A percentile compares a stretch with the other conserved stretches of the same genome.
phyloP scores from a whole-genome alignment of 164 flowering plant genomes.

The Sedum album region DNA sequence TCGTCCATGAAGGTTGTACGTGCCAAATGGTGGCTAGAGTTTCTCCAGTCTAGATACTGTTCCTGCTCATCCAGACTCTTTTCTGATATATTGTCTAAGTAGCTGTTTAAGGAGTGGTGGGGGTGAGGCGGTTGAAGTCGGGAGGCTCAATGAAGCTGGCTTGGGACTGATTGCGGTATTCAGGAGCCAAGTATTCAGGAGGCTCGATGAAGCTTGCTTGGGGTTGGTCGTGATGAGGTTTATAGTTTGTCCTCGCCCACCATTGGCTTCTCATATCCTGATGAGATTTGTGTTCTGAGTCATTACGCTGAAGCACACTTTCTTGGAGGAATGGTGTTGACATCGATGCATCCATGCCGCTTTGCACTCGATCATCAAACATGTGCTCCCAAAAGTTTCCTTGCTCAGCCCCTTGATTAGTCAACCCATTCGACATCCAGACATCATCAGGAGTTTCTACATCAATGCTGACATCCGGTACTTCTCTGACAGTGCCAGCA shows the following conservation, averaged over 20 bases:
- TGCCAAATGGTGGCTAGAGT: conserved; percentile 24
- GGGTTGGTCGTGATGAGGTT: conserved; percentile 19
- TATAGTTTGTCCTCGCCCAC: conserved; percentile 61
- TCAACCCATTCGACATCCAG: conserved; percentile 29
- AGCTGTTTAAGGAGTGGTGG: conserved; percentile 10
- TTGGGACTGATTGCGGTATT: conserved; percentile 21
- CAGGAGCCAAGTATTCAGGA: conserved; percentile 11
- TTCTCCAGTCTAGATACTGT: conserved; percentile 40
- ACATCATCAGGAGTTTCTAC: conserved; percentile 20
- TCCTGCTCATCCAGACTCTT: conserved; percentile 50
- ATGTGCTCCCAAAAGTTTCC: conserved; percentile 38
- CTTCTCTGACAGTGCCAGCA: conserved; percentile 12
- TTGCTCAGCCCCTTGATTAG: conserved; percentile 16
- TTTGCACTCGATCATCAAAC: conserved; percentile 29
- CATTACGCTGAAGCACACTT: conserved; percentile 46
- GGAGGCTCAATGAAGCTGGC: conserved; percentile 78
- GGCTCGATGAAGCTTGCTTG: conserved; percentile 49
- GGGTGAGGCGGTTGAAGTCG: conserved; percentile 19
- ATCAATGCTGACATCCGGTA: conserved; percentile 18
- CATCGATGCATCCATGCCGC: conserved; percentile 64
- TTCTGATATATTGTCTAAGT: conserved; percentile 33
- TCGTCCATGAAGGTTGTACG: conserved; percentile 42
- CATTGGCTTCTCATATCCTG: conserved; percentile 40
- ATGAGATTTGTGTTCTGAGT: conserved; percentile 15
- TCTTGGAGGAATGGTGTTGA: conserved; percentile 49